Percentiles rank a stretch among this genome's conserved stretches.
Evolutionary conservation across 2,329 filamentous ascomycete species (phyloP).

Genomic region (Lasiodiplodia sp.): DNA sequence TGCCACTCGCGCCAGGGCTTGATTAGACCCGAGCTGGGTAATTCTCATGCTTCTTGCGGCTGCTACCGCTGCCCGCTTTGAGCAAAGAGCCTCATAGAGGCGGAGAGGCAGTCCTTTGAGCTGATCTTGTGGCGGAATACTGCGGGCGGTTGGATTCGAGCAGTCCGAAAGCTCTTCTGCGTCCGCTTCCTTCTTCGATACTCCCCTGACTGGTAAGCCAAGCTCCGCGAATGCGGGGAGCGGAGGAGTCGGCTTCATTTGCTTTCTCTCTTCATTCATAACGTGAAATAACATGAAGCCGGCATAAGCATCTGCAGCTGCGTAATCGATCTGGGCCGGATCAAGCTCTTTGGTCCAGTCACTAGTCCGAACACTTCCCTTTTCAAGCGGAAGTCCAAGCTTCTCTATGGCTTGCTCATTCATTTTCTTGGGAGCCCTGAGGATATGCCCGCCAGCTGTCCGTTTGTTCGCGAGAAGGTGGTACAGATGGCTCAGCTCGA

Average conservation of each 20-base stretch:
- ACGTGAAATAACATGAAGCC: constrained; percentile 76
- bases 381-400: constrained; percentile 77
- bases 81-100: not conserved
- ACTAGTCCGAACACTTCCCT: constrained; percentile 75
- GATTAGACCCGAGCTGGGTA: not conserved
- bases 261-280: constrained; percentile 72
- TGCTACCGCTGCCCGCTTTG: not conserved
- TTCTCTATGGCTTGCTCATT: constrained; percentile 74
- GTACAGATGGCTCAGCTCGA: constrained; percentile 86
- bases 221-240: constrained; percentile 73
- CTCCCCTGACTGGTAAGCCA: constrained; percentile 51
- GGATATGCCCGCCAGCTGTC: constrained; percentile 55
- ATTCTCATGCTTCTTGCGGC: not conserved
- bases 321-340: constrained; percentile 71
- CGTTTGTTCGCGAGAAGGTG: constrained; percentile 69
- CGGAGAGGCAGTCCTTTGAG: not conserved
- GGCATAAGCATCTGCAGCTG: constrained; percentile 88
- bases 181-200: constrained; percentile 22
- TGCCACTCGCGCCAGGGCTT: not conserved
- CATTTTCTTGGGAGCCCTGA: constrained; percentile 71
- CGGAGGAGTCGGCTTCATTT: constrained; percentile 73
- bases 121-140: not conserved
- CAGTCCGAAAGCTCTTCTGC: not conserved
- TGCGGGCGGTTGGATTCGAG: not conserved
- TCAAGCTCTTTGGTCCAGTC: constrained; percentile 74